Conservation (phyloP, 768 basidiomycete genomes). For the Mycena vulgaris region DNA sequence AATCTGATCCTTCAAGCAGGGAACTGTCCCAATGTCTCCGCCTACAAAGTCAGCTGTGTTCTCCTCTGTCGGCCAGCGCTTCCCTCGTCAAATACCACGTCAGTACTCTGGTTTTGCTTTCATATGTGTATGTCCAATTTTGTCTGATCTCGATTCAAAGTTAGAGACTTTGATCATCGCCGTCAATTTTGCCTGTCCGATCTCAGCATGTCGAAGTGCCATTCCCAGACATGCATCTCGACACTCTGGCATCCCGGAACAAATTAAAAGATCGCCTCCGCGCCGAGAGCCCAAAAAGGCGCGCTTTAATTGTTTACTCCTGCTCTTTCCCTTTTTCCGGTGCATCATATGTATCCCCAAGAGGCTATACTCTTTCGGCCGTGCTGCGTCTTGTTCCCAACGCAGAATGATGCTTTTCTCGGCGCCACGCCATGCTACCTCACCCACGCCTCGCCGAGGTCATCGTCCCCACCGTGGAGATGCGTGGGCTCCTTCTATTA, state of each 20-base stretch:
- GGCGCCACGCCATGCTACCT: too few relatives aligned
- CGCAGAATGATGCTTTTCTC: not conserved
- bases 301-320: too few relatives aligned
- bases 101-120: not conserved
- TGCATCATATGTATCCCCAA: too few relatives aligned
- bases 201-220: not conserved
- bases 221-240: not conserved
- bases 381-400: constrained; percentile 1
- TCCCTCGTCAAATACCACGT: not conserved
- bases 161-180: constrained; percentile 9
- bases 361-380: not conserved
- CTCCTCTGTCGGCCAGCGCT: not conserved
- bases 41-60: not conserved
- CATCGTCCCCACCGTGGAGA: too few relatives aligned
- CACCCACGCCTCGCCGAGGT: not conserved
- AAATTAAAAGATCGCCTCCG: not conserved
- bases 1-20: too few relatives aligned
- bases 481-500: too few relatives aligned
- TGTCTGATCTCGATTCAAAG: not conserved
- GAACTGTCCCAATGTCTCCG: too few relatives aligned
- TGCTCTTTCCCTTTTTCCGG: too few relatives aligned
- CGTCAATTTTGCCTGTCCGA: constrained; percentile 16
- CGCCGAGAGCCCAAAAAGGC: too few relatives aligned
- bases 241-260: constrained; percentile 11
- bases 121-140: not conserved